Conservation (phyloP, 345 rosid species). For the Aquilaria sinensis region DNA sequence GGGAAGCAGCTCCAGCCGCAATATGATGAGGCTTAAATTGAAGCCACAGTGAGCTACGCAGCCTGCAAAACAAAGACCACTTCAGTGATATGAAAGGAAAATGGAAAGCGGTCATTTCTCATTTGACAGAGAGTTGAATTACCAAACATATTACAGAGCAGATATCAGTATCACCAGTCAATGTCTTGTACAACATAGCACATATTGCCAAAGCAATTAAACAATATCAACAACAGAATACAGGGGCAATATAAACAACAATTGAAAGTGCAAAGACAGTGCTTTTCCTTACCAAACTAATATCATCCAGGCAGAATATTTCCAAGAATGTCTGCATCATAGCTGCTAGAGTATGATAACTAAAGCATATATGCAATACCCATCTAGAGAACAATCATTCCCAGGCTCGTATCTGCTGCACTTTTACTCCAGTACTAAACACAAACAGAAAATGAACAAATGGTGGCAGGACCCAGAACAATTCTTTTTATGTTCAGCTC, state of each 20-base stretch:
- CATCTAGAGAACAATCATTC: slow-evolving; percentile 53
- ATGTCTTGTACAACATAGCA: slow-evolving; percentile 22
- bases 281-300: slow-evolving; percentile 70
- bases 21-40: slow-evolving; percentile 76
- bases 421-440: slow-evolving; percentile 38
- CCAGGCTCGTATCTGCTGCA: slow-evolving; percentile 56
- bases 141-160: slow-evolving; percentile 24
- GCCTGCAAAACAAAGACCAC: slow-evolving; percentile 41
- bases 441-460: slow-evolving; percentile 29
- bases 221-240: slow-evolving; percentile 15
- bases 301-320: slow-evolving; percentile 53
- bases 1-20: slow-evolving; percentile 80
- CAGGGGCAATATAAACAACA: slow-evolving; percentile 11
- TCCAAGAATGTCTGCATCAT: slow-evolving; percentile 71
- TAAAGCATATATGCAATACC: slow-evolving; percentile 47
- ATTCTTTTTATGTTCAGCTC: slow-evolving; percentile 23
- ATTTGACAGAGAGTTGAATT: slow-evolving; percentile 4
- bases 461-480: slow-evolving; percentile 21
- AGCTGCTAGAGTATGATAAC: slow-evolving; percentile 55
- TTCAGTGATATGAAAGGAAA: neutral
- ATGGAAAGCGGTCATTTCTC: neutral
- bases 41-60: slow-evolving; percentile 80
- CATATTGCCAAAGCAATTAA: slow-evolving; percentile 18
- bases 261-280: slow-evolving; percentile 24
- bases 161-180: slow-evolving; percentile 12